Evolutionary conservation across 495 filamentous ascomycete genomes (phyloP).

Genomic region (Staphylotrichum longicolle): DNA sequence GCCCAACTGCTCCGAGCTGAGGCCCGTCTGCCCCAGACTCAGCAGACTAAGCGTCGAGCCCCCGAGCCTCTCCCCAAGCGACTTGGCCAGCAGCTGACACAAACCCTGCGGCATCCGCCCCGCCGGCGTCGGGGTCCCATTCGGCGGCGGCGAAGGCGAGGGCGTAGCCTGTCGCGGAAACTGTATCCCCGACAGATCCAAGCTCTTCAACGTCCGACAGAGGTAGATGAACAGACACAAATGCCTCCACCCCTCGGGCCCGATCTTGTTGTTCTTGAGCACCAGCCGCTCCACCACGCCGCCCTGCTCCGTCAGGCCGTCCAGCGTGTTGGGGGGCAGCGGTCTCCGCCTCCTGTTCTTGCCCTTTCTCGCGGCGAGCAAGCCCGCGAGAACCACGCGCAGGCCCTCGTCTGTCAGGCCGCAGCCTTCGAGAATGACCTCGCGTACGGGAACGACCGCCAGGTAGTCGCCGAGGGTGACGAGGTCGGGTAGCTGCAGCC

Average conservation of each 20-base stretch:
- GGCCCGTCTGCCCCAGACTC: conserved; percentile 73
- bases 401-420: conserved; percentile 82
- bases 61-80: conserved; percentile 70
- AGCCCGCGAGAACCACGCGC: conserved; percentile 78
- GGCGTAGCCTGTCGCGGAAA: conserved; percentile 56
- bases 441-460: conserved; percentile 85
- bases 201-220: conserved; percentile 76
- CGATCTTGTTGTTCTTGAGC: conserved; percentile 90
- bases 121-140: conserved; percentile 13
- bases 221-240: conserved; percentile 88
- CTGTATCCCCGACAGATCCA: conserved; percentile 83
- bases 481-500: conserved; percentile 77
- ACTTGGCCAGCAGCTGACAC: conserved; percentile 61
- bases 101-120: conserved; percentile 30
- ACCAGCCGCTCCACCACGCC: conserved; percentile 84
- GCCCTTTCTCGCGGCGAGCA: conserved; percentile 74
- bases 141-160: not conserved
- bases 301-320: conserved; percentile 42
- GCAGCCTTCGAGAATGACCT: conserved; percentile 81
- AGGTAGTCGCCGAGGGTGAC: conserved; percentile 89
- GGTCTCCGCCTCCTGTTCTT: conserved; percentile 45
- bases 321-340: conserved; percentile 29
- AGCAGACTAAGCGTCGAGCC: conserved; percentile 78
- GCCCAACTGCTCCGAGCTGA: conserved; percentile 66
- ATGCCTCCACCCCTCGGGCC: conserved; percentile 84